Evolutionary conservation across 2,329 filamentous ascomycete genomes (phyloP), one percentile per base, ranked within the genome.

Genomic region (Penicillium sp.): DNA sequence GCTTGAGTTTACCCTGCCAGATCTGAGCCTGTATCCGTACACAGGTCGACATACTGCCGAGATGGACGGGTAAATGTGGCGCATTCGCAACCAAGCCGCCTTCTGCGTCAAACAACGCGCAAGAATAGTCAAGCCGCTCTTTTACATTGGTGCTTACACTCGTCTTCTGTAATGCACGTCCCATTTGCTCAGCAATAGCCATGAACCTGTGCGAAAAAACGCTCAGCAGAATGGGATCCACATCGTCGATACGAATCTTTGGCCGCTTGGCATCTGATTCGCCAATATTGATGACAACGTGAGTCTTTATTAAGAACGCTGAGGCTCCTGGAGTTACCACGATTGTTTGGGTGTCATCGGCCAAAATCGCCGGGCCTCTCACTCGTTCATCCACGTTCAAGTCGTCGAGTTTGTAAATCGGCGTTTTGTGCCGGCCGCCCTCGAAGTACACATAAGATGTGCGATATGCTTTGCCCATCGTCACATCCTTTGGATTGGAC

Each of bases 181-280:
- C 89, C 89, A 93, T 92, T 67, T 92, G 89, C 71, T 93, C 89
- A 1, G 89, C 89, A 62, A 92, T 91, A 7, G 87, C 86, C 89
- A 92, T 93, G 73, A 93, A 93, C 7, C 89, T 81, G 68, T 92
- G 88, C 0, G 86, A 87, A 61, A 93, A 92, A 54, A 93, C 88
- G 65, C 84, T 88, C 2, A 93, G 79, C 74, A 90, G 81, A 61
- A 92, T 89, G 0, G 89, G 89, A 67, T 92, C 87, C 0, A 90
- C 84, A 53, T 85, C 81, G 40, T 78, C 79, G 13, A 61, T 73
- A 45, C 74, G 74, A 36, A 80, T 55, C 14, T 57, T 49, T 10
- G 53, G 51, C 8, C 40, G 49, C 18, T 41, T 55, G 27, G 71
- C 55, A 19, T 78, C 70, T 2, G 57, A 47, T 42, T 60, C 55